Evolutionary conservation across 208 protist species (phyloP).

Genomic region (Trypanosoma cruzi): DNA sequence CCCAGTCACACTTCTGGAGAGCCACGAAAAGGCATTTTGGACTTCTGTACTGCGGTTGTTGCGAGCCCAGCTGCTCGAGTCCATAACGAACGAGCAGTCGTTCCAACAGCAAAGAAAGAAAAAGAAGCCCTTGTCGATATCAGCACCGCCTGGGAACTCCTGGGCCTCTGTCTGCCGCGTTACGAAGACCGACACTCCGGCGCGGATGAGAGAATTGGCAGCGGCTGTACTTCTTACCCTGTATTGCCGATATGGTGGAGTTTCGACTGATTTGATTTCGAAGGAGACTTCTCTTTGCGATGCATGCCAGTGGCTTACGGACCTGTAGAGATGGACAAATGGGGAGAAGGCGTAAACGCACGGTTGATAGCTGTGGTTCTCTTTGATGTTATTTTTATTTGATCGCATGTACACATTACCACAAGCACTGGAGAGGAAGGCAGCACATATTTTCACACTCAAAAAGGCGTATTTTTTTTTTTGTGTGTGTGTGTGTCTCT

Average conservation of each 20-base stretch:
- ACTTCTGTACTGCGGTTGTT: conserved; percentile 23
- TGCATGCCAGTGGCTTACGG: conserved; percentile 12
- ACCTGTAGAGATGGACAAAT: conserved; percentile 12
- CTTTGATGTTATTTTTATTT: conserved; percentile 3
- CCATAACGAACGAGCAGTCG: background rate
- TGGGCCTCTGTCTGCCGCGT: background rate
- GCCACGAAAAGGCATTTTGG: conserved; percentile 29
- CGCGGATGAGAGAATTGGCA: conserved; percentile 23
- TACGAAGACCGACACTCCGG: background rate
- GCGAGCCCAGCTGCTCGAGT: conserved; percentile 16
- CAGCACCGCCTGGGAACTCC: background rate
- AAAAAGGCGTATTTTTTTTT: background rate
- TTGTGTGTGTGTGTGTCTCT: conserved; percentile 1
- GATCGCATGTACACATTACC: background rate
- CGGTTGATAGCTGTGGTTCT: background rate
- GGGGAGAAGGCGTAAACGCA: background rate
- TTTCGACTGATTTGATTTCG: background rate
- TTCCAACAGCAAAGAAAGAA: background rate
- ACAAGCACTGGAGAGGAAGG: background rate
- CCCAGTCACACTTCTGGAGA: background rate
- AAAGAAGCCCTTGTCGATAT: background rate
- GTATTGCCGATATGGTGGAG: conserved; percentile 24
- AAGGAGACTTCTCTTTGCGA: background rate
- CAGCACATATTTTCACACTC: background rate
- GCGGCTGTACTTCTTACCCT: conserved; percentile 38